Evolutionary conservation across 805 yeast species (phyloP).

Genomic region (Ogataea salicorniae): DNA sequence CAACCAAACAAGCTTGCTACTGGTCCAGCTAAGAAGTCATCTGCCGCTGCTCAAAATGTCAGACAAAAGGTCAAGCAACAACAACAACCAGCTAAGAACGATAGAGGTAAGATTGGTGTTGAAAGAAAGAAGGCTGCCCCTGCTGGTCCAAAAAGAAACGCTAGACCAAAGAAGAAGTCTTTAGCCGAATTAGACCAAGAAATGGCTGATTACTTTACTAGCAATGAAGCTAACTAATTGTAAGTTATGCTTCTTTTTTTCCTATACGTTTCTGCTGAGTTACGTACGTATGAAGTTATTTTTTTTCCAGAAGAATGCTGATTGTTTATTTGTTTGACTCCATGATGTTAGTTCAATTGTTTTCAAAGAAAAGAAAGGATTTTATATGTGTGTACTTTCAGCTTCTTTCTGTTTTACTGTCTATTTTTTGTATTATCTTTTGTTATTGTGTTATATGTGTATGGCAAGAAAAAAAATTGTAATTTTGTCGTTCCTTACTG

Average conservation of each 20-base stretch:
- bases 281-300: neutral
- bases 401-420: too few species aligned
- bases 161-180: constrained; percentile 55
- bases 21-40: constrained; percentile 9
- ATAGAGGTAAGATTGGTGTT: constrained; percentile 4
- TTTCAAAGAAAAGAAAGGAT: too few species aligned
- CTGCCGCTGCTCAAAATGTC: constrained; percentile 7
- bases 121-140: constrained; percentile 50
- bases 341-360: too few species aligned
- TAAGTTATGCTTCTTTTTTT: too few species aligned
- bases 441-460: too few species aligned
- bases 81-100: constrained; percentile 32
- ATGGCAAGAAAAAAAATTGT: too few species aligned
- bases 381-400: too few species aligned
- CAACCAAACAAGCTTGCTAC: constrained; percentile 36
- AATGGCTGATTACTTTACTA: constrained; percentile 92
- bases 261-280: neutral
- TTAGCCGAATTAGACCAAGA: constrained; percentile 94
- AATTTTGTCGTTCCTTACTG: too few species aligned
- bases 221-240: constrained; percentile 29
- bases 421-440: too few species aligned
- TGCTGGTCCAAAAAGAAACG: constrained; percentile 17
- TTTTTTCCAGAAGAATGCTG: neutral
- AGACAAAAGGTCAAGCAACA: constrained; percentile 16
- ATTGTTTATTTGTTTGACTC: too few species aligned